Evolutionary conservation across 805 yeast species (phyloP).

Genomic region (Candida bentonensis): DNA sequence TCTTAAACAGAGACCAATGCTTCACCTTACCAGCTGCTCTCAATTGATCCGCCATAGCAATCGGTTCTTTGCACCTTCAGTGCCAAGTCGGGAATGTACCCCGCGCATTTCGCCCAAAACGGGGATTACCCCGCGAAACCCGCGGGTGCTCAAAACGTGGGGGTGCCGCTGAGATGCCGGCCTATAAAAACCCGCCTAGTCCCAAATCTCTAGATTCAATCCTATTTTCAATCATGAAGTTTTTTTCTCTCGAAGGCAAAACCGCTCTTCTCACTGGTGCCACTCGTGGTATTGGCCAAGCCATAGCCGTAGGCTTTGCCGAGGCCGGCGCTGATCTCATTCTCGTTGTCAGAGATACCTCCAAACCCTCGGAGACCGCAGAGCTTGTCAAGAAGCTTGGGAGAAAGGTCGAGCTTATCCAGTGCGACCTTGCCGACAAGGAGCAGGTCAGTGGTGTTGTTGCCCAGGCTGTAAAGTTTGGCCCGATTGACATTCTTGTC

Average conservation of each 20-base stretch:
- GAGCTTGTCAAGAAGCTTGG: slow-evolving; percentile 18
- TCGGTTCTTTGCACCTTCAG: too few relatives aligned
- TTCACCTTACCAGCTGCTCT: too few relatives aligned
- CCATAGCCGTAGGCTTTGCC: slow-evolving; percentile 37
- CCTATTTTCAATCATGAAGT: not conserved
- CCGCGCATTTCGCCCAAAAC: not conserved
- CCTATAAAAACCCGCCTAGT: not conserved
- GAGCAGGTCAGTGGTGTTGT: slow-evolving; percentile 21
- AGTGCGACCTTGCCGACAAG: slow-evolving; percentile 17
- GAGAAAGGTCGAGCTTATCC: slow-evolving; percentile 15
- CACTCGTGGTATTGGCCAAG: slow-evolving; percentile 43
- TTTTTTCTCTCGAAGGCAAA: slow-evolving; percentile 29
- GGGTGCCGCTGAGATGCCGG: not conserved
- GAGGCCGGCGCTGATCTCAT: slow-evolving; percentile 33
- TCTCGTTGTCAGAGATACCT: slow-evolving; percentile 26
- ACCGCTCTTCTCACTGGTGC: slow-evolving; percentile 39
- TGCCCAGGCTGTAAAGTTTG: slow-evolving; percentile 18
- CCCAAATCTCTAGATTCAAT: too few relatives aligned
- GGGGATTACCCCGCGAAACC: not conserved
- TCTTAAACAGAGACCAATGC: too few relatives aligned
- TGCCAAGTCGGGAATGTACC: too few relatives aligned
- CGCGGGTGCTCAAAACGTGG: not conserved
- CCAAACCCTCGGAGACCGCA: slow-evolving; percentile 17
- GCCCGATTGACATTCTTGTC: slow-evolving; percentile 27
- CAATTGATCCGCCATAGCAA: too few relatives aligned